These are phyloP conservation scores for Paramarasmius palmivorus DNA, from an alignment of 1,284 basidiomycete genomes.

Conservation along the genomic window DNA sequence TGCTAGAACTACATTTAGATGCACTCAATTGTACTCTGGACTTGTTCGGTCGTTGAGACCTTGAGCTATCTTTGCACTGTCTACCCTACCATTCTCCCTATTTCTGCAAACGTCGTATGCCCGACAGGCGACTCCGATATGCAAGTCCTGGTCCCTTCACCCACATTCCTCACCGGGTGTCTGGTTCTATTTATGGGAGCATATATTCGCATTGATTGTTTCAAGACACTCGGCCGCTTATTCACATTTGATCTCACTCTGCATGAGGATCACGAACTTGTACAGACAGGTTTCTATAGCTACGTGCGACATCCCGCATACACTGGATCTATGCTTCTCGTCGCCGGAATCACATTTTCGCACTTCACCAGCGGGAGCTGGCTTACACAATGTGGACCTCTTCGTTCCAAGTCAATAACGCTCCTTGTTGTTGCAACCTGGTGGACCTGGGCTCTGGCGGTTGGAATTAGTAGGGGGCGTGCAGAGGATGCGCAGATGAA, in stretches of 20 bases:
- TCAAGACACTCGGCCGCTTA: constrained; percentile 15
- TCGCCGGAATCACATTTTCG: constrained; percentile 15
- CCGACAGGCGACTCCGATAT: constrained; percentile 30
- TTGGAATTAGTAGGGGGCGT: constrained; percentile 47
- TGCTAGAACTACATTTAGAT: constrained; percentile 32
- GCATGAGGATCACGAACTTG: constrained; percentile 16
- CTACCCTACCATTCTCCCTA: constrained; percentile 29
- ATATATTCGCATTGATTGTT: constrained; percentile 39
- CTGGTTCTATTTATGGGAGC: constrained; percentile 47
- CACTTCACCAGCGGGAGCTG: constrained; percentile 51
- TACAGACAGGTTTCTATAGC: constrained; percentile 15
- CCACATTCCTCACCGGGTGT: constrained; percentile 51
- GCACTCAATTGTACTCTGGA: constrained; percentile 52
- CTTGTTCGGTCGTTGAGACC: constrained; percentile 51
- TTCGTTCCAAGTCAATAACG: constrained; percentile 13
- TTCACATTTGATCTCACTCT: constrained; percentile 21
- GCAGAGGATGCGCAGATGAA: constrained; percentile 56
- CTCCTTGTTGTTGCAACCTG: constrained; percentile 32
- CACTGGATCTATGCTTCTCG: constrained; percentile 18
- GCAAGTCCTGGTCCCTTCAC: constrained; percentile 39
- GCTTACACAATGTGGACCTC: constrained; percentile 48
- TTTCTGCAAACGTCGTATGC: constrained; percentile 32
- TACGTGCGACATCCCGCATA: constrained; percentile 19
- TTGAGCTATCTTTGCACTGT: constrained; percentile 41
- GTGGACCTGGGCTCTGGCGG: constrained; percentile 54